Base-by-base conservation (phyloP, 768 basidiomycete species). In the Dacryopinax primogenitus region DNA sequence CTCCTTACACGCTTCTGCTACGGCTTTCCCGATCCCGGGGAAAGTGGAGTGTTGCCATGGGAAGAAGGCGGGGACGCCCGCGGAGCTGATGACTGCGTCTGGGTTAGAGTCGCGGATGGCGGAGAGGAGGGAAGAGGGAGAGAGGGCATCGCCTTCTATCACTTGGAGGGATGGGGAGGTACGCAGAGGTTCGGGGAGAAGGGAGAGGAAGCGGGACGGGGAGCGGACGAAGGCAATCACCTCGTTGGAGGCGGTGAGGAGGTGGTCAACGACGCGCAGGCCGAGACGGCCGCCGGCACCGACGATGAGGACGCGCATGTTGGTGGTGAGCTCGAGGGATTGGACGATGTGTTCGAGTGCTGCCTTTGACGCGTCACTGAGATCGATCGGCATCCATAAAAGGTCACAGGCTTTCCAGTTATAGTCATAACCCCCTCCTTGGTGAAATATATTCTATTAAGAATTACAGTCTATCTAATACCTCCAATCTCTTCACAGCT, bases 391-490 rank as follows among this genome's bases (percentile, higher is more conserved):
- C 37, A 39, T 39, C n/a, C 11, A 39, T 39, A n/a, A 39, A 39
- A 11, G 37, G n/a, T 39, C 37, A 39, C n/a, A n/a, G n/a, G n/a
- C n/a, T n/a, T n/a, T n/a, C n/a, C n/a, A n/a, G n/a, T n/a, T n/a
- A n/a, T n/a, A n/a, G n/a, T n/a, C n/a, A n/a, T n/a, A n/a, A n/a
- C 36, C 36, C 18, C 36, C 36, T 9, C 36, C 36, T 47, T 13
- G 45, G 12, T 47, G 7, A 9, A 47, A 47, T 47, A 47, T 58
- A 58, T 26, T 58, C 51, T 58, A 58, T 58, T 58, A 58, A 30
- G 4, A 58, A 30, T 28, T 58, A 58, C 51, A 58, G 26, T 58
- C 51, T 58, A 11, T 58, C 12, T 30, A 12, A 18, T 58, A 11
- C 51, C 51, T 58, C 51, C 51, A 15, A 18, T 23, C 41, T 4